Base-by-base conservation (phyloP, 306 rosid genomes). In the Rosa chinensis region DNA sequence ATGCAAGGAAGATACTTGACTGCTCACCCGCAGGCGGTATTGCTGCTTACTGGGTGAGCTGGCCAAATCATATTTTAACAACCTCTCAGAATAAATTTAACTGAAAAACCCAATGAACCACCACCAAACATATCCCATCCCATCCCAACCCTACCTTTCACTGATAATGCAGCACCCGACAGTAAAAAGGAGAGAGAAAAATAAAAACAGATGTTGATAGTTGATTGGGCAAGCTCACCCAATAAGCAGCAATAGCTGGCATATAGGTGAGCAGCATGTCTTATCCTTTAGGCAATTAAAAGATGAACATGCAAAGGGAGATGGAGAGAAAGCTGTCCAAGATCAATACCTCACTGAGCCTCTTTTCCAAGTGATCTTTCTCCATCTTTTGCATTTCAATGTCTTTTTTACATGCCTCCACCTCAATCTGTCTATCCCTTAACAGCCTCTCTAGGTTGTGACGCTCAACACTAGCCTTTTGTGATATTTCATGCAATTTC, bases 401-500 rank as follows among this genome's bases (percentile, higher is more conserved):
- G 61, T 89, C 93, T 72, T 82, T 92, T 81, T 87, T 91, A 55
- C 67, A 75, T 61, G 94, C 82, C 76, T 86, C 94, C 75, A 91
- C 82, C 87, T 88, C 90, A 63, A 78, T 81, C 77, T 89, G 87
- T 75, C 80, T 91, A 79, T 86, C 91, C 81, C 73, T 91, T 56
- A 95, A 71, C 59, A 83, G 84, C 58, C 84, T 85, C 86, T 93
- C 97, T 8, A 91, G 61, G 82, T 84, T 85, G 73, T 91, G 82
- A 20, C 76, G 71, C 79, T 89, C 93, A 50, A 43, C 80, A 80
- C 87, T 90, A 64, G 93, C 90, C 75, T 91, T 89, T 37, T 84
- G 95, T 35, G 87, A 81, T 47, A 88, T 77, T 79, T 90, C 94
- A 72, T 90, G 96, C 85, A 89, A 83, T 95, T 95, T 95, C 99